Evolutionary conservation across 306 rosid species (phyloP), one percentile per base, ranked within the genome.

Genomic region (Albizia julibrissin): DNA sequence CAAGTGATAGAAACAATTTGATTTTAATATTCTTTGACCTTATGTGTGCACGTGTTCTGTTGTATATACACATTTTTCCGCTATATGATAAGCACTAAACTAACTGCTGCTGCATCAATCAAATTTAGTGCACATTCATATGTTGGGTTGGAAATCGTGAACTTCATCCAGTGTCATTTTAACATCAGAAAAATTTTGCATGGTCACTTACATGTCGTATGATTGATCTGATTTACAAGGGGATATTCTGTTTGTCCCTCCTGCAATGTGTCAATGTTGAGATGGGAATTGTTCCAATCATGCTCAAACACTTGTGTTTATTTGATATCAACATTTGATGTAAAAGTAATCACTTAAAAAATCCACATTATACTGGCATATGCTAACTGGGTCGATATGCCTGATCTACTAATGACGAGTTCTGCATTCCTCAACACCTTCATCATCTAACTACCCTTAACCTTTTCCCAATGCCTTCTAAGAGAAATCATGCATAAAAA

Each of bases 371-470:
- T 8, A 68, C 52, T 12, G 72, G 54, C n/a, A 8, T 75, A 31
- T 67, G 70, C 26, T 44, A 62, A 76, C 33, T 12, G 59, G 56
- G 33, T 69, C 44, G 56, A 58, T 61, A 33, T 61, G 46, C 39
- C 68, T 33, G 56, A 46, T 31, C 19, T 33, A 50, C 43, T 78
- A 47, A 44, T 31, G 52, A 33, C 26, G 64, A 69, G 9, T 69
- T 19, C 42, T 76, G 73, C 72, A 59, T 58, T 69, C 40, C 69
- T 70, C 64, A 43, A 68, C 56, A 44, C 33, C 81, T 44, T 69
- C 33, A 18, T 59, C 42, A 26, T 75, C 44, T 61, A 29, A 56
- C 50, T 6, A 46, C 8, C 29, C 33, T 31, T 13, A 27, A 40
- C 61, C 75, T 49, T 14, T 29, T 65, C 76, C 39, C 49, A 75